A percentile compares a stretch with the other conserved stretches of the same genome.
These are phyloP conservation scores for Alternaria sp. DNA, from an alignment of 2,329 filamentous ascomycete genomes.

Conservation along the genomic window DNA sequence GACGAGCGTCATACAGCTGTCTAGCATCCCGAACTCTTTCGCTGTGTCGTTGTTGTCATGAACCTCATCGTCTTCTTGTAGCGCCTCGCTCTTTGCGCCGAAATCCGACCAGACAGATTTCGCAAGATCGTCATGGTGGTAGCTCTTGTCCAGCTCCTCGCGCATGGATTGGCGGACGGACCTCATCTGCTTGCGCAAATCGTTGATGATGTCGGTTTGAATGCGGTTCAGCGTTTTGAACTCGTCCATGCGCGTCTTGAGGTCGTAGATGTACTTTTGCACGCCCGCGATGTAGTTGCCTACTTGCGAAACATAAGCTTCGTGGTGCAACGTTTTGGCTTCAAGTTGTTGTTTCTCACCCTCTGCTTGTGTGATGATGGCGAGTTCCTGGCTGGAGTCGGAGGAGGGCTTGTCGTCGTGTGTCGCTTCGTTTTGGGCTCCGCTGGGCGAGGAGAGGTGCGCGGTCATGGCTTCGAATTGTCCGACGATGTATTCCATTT, in stretches of 20 bases:
- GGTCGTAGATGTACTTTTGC: constrained; percentile 30
- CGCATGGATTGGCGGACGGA: constrained; percentile 21
- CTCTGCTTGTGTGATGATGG: constrained; percentile 3
- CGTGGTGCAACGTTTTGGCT: constrained; percentile 12
- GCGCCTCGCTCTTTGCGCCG: neutral
- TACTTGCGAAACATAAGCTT: constrained; percentile 34
- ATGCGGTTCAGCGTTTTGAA: constrained; percentile 42
- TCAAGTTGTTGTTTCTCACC: constrained; percentile 2
- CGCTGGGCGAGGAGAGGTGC: constrained; percentile 37
- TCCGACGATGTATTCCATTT: constrained; percentile 44
- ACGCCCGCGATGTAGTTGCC: constrained; percentile 37
- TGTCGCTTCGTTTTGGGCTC: constrained; percentile 25
- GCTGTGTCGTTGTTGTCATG: neutral
- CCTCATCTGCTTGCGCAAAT: constrained; percentile 34
- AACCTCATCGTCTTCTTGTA: neutral
- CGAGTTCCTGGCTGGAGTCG: constrained; percentile 11
- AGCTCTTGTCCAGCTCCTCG: constrained; percentile 1
- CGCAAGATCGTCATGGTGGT: neutral
- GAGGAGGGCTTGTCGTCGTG: constrained; percentile 28
- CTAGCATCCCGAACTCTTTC: constrained; percentile 14
- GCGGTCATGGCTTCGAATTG: constrained; percentile 43
- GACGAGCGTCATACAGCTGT: constrained; percentile 20
- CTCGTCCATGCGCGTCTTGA: constrained; percentile 42
- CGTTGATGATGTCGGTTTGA: constrained; percentile 40
- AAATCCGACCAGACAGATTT: neutral